Conservation (phyloP, 2,329 filamentous ascomycete species). For the Fusarium sp. region DNA sequence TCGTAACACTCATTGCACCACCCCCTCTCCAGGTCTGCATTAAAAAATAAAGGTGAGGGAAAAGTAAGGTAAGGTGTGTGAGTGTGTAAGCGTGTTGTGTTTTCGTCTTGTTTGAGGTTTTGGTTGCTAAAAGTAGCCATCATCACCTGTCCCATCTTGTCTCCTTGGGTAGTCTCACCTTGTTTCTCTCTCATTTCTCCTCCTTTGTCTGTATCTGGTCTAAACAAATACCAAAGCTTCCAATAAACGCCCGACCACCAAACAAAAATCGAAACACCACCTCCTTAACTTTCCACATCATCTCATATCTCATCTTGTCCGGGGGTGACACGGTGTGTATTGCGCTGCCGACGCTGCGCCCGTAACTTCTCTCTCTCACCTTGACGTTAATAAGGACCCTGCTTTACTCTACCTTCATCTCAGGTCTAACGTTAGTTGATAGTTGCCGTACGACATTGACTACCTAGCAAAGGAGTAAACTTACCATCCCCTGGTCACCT, state of each 20-base stretch:
- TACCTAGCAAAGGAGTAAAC: conserved; percentile 30
- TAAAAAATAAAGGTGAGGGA: neutral
- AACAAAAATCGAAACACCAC: conserved; percentile 1
- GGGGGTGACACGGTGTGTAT: conserved; percentile 6
- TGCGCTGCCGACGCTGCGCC: conserved; percentile 4
- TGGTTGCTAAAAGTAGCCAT: conserved; percentile 21
- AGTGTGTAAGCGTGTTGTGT: neutral
- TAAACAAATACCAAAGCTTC: neutral
- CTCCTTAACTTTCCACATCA: conserved; percentile 3
- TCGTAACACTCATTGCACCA: neutral
- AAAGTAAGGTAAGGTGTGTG: neutral
- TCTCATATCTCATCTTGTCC: conserved; percentile 10
- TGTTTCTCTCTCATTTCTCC: neutral
- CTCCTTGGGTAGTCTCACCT: too few relatives aligned
- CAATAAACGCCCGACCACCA: conserved; percentile 1
- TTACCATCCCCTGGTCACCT: conserved; percentile 33
- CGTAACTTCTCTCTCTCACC: conserved; percentile 1
- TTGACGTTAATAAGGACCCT: conserved; percentile 13
- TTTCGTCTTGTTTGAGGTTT: conserved; percentile 14
- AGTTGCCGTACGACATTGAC: conserved; percentile 26
- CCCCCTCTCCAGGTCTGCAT: neutral
- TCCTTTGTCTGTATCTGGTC: neutral
- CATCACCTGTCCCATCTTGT: conserved; percentile 1
- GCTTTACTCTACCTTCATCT: conserved; percentile 20
- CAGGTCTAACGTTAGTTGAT: conserved; percentile 14